Percentiles rank a stretch among this genome's conserved stretches.
Conservation (phyloP, 306 rosid species). For the Dalbergia oliveri region DNA sequence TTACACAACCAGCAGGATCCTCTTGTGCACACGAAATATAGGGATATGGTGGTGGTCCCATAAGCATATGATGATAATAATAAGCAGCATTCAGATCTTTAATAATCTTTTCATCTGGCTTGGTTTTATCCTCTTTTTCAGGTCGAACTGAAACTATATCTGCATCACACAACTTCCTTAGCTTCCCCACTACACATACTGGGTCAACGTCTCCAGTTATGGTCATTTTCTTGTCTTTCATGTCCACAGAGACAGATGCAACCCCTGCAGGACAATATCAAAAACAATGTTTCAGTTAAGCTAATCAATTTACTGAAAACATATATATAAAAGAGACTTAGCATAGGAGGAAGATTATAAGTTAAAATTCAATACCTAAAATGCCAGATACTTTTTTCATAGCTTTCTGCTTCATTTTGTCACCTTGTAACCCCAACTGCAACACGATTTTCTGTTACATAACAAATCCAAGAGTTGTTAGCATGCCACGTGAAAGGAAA, state of each 20-base stretch:
- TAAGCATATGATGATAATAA: conserved; percentile 7
- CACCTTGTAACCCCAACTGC: conserved; percentile 50
- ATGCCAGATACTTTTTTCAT: conserved; percentile 62
- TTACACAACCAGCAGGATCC: conserved; percentile 65
- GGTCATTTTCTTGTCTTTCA: conserved; percentile 65
- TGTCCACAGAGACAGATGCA: conserved; percentile 61
- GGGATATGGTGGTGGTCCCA: background rate
- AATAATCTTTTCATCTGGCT: conserved; percentile 9
- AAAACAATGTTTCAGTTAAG: too few relatives aligned
- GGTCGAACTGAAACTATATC: conserved; percentile 58
- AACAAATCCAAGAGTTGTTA: background rate
- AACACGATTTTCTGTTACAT: conserved; percentile 64
- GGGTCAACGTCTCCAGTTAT: conserved; percentile 67
- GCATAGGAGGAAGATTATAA: background rate
- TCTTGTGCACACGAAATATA: conserved; percentile 44
- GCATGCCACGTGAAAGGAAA: background rate
- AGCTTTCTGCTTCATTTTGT: conserved; percentile 57
- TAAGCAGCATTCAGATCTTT: too few relatives aligned
- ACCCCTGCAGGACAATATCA: conserved; percentile 36
- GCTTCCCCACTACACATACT: conserved; percentile 48
- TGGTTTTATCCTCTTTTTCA: conserved; percentile 55
- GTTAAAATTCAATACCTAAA: conserved; percentile 46
- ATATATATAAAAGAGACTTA: too few relatives aligned
- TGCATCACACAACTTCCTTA: conserved; percentile 53
- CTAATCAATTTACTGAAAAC: too few relatives aligned